phyloP scores from a whole-genome alignment of 148 eudicot genomes.

The Rhododendron williamsianum region DNA sequence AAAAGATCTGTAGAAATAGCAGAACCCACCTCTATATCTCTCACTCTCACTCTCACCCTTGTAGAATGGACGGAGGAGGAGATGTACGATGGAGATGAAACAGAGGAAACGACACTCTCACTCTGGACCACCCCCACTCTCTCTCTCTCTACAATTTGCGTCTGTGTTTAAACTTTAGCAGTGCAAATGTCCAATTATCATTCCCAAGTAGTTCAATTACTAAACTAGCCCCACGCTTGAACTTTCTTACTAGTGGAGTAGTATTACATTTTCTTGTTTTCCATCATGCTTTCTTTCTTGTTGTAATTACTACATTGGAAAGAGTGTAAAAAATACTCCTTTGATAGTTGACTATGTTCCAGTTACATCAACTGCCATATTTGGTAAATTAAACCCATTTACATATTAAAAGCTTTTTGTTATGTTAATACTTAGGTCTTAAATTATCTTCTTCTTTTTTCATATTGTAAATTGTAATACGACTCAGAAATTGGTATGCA shows the following conservation, averaged over 20 bases:
- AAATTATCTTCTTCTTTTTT: background rate
- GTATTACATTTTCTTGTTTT: no score
- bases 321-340: no score
- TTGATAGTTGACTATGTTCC: no score
- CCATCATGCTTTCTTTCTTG: background rate
- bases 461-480: background rate
- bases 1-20: slow-evolving; percentile 33
- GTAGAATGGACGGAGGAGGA: slow-evolving; percentile 15
- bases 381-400: background rate
- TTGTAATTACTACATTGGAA: no score
- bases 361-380: background rate
- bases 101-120: slow-evolving; percentile 40
- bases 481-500: background rate
- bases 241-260: background rate
- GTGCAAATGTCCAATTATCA: slow-evolving; percentile 21
- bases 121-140: slow-evolving; percentile 43
- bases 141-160: slow-evolving; percentile 2
- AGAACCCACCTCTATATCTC: slow-evolving; percentile 25
- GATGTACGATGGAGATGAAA: slow-evolving; percentile 23
- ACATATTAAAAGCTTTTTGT: background rate
- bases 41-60: slow-evolving; percentile 21
- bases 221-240: slow-evolving; percentile 23
- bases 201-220: slow-evolving; percentile 23
- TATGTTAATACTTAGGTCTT: background rate
- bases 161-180: background rate